These are phyloP conservation scores for Coleophoma cylindrospora DNA, from an alignment of 2,329 filamentous ascomycete genomes.

Conservation along the genomic window DNA sequence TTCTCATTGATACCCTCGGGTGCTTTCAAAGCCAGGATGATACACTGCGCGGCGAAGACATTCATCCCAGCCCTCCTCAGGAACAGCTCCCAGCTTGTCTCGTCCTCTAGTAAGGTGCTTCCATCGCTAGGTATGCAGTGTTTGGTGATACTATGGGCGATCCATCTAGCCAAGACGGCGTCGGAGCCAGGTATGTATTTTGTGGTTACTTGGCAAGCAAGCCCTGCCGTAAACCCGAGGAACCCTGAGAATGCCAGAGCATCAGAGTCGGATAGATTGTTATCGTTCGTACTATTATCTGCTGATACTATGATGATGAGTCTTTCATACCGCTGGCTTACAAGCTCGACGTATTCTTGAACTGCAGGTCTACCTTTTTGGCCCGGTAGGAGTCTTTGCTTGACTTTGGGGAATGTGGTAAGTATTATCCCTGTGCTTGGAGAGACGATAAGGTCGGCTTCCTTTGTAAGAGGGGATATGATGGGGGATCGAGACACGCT, in stretches of 20 bases:
- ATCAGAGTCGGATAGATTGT: conserved; percentile 16
- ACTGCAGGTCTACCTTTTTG: conserved; percentile 42
- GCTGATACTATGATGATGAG: conserved; percentile 67
- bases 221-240: conserved; percentile 21
- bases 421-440: conserved; percentile 64
- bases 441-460: conserved; percentile 71
- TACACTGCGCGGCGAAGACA: conserved; percentile 63
- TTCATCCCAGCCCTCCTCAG: conserved; percentile 64
- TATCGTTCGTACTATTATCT: conserved; percentile 34
- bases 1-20: conserved; percentile 16
- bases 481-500: conserved; percentile 29
- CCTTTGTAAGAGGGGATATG: conserved; percentile 37
- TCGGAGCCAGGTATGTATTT: conserved; percentile 46
- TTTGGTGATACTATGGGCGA: conserved; percentile 45
- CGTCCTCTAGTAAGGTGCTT: conserved; percentile 41
- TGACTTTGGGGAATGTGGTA: conserved; percentile 66
- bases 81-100: conserved; percentile 65
- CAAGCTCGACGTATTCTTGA: conserved; percentile 45
- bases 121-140: conserved; percentile 3
- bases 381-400: conserved; percentile 67
- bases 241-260: conserved; percentile 24
- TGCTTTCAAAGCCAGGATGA: conserved; percentile 44
- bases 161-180: conserved; percentile 48
- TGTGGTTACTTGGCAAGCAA: conserved; percentile 34
- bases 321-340: conserved; percentile 58